A percentile compares a stretch with the other conserved stretches of the same genome.
Evolutionary conservation across 345 rosid species (phyloP).

Genomic region (Psidium guajava): DNA sequence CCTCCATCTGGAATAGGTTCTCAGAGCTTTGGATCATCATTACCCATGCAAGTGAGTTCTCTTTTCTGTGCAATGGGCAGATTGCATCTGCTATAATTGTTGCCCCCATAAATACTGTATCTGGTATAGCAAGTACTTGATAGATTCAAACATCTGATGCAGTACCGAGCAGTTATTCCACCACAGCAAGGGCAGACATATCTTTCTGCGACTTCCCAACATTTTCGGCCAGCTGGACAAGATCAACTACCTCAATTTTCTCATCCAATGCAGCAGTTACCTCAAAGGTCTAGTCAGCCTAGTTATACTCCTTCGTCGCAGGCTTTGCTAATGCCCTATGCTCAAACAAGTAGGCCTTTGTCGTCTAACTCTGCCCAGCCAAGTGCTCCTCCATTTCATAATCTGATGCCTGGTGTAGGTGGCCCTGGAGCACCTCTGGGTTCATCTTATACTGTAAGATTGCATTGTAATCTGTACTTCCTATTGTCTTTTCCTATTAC

Average conservation of each 20-base stretch:
- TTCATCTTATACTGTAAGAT: slow-evolving; percentile 50
- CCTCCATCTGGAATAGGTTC: slow-evolving; percentile 25
- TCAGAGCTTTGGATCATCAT: slow-evolving; percentile 11
- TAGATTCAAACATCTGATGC: slow-evolving; percentile 1
- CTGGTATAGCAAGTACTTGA: neutral
- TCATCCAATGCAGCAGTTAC: slow-evolving; percentile 65
- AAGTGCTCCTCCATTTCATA: slow-evolving; percentile 16
- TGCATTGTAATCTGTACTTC: slow-evolving; percentile 1
- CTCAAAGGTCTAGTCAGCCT: slow-evolving; percentile 70
- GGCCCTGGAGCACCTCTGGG: slow-evolving; percentile 42
- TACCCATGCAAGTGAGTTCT: slow-evolving; percentile 9
- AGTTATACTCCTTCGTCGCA: slow-evolving; percentile 42
- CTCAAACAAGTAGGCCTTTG: slow-evolving; percentile 48
- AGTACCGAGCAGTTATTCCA: slow-evolving; percentile 68
- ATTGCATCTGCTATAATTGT: neutral
- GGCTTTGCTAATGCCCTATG: slow-evolving; percentile 40
- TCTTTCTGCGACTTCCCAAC: slow-evolving; percentile 49
- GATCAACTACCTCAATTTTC: slow-evolving; percentile 54
- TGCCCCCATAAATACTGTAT: neutral
- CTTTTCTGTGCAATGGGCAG: neutral
- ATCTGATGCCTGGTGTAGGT: slow-evolving; percentile 30
- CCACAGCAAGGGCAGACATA: slow-evolving; percentile 59
- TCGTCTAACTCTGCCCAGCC: slow-evolving; percentile 49
- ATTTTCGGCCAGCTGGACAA: slow-evolving; percentile 67
- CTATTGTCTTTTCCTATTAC: neutral